A percentile compares a stretch with the other conserved stretches of the same genome.
These are phyloP conservation scores for Trametes coccinea DNA, from an alignment of 768 basidiomycete species.

Conservation along the genomic window DNA sequence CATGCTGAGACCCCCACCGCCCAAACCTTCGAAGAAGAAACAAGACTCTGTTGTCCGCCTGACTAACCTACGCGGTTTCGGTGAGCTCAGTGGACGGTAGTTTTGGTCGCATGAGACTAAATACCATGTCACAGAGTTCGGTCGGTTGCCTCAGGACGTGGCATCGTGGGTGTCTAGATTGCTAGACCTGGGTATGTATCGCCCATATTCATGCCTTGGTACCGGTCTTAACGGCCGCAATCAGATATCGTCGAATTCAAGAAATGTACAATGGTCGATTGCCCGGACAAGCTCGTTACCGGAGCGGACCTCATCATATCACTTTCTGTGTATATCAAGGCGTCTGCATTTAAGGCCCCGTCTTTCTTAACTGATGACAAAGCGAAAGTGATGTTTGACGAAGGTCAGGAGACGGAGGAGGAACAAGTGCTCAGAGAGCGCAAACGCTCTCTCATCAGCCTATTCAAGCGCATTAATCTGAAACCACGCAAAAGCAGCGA, in stretches of 20 bases:
- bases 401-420: constrained; percentile 76
- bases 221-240: background rate
- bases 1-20: constrained; percentile 62
- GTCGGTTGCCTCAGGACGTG: constrained; percentile 67
- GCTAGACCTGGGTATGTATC: constrained; percentile 61
- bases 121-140: constrained; percentile 60
- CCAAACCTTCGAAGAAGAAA: constrained; percentile 52
- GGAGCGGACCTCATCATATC: constrained; percentile 80
- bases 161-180: constrained; percentile 75
- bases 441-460: constrained; percentile 67
- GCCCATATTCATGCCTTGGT: background rate
- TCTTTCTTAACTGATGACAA: constrained; percentile 37
- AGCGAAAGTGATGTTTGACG: constrained; percentile 56
- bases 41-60: constrained; percentile 70
- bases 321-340: constrained; percentile 67
- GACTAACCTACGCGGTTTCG: constrained; percentile 63
- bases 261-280: constrained; percentile 74
- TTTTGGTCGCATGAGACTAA: background rate
- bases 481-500: constrained; percentile 46
- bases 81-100: constrained; percentile 37
- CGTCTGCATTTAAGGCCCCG: constrained; percentile 62
- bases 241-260: constrained; percentile 67
- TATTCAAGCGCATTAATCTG: constrained; percentile 75
- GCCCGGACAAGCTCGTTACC: constrained; percentile 66
- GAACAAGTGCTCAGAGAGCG: constrained; percentile 81